phyloP scores from a whole-genome alignment of 2,329 filamentous ascomycete species.

The Neofusicoccum parvum region DNA sequence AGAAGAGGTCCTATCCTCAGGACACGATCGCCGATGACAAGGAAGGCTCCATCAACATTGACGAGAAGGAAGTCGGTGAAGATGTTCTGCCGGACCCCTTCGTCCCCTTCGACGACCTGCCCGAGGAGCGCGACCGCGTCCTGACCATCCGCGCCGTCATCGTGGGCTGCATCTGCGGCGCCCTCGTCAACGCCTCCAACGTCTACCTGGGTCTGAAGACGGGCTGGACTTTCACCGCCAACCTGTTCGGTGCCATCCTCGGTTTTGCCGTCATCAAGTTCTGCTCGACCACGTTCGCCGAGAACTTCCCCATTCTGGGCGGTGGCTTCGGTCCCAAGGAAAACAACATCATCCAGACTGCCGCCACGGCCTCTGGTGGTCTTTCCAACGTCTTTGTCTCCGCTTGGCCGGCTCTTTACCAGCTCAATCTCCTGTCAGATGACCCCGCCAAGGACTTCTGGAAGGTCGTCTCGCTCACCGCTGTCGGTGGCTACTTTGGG shows the following conservation, averaged over 20 bases:
- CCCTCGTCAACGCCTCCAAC: conserved; percentile 64
- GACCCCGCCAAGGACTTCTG: conserved; percentile 59
- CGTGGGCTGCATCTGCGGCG: conserved; percentile 59
- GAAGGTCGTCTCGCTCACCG: conserved; percentile 61
- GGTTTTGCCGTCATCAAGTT: conserved; percentile 62
- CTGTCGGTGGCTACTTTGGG: conserved; percentile 66
- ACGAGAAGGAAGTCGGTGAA: conserved; percentile 29
- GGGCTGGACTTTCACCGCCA: conserved; percentile 48
- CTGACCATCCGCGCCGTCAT: conserved; percentile 59
- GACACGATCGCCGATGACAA: conserved; percentile 31
- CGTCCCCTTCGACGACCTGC: conserved; percentile 46
- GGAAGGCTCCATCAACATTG: conserved; percentile 26
- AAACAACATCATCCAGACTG: conserved; percentile 64
- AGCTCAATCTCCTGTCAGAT: conserved; percentile 53
- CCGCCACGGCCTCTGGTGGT: conserved; percentile 62
- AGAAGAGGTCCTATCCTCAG: conserved; percentile 37
- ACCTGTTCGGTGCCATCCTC: conserved; percentile 52
- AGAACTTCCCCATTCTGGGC: conserved; percentile 55
- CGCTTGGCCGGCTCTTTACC: conserved; percentile 63
- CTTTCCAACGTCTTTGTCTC: conserved; percentile 61
- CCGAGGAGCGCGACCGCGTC: conserved; percentile 51
- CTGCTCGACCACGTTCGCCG: conserved; percentile 52
- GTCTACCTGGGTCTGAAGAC: conserved; percentile 57
- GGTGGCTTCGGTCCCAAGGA: conserved; percentile 62
- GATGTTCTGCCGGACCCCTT: conserved; percentile 40